These are phyloP conservation scores for Metschnikowia reukaufii DNA, from an alignment of 805 yeast genomes.

Conservation along the genomic window DNA sequence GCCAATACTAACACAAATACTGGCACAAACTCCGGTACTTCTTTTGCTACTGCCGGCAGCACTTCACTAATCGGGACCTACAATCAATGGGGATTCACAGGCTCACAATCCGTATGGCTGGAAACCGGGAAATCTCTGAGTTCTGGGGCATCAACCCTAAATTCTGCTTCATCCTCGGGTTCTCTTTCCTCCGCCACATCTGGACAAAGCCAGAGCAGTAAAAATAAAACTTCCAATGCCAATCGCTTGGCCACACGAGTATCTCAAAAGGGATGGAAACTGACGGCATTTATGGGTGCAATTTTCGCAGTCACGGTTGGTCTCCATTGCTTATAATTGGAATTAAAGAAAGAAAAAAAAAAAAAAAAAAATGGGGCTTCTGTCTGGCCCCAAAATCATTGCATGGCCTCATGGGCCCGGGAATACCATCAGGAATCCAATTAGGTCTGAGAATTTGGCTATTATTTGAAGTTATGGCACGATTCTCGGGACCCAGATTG, in stretches of 20 bases:
- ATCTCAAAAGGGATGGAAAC: slow-evolving; percentile 12
- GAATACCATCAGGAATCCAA: no score
- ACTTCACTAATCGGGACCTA: slow-evolving; percentile 23
- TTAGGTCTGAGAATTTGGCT: no score
- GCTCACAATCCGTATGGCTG: slow-evolving; percentile 38
- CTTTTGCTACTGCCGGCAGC: slow-evolving; percentile 10
- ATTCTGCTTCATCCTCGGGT: slow-evolving; percentile 1
- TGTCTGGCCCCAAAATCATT: no score
- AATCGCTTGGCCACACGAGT: background rate
- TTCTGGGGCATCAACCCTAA: background rate
- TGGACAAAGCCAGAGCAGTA: background rate
- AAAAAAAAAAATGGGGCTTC: no score
- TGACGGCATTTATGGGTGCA: slow-evolving; percentile 9
- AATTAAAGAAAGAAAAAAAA: no score
- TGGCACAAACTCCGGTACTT: background rate
- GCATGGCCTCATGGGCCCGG: no score
- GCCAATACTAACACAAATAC: background rate
- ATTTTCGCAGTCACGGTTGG: slow-evolving; percentile 14
- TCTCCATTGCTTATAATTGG: slow-evolving; percentile 11
- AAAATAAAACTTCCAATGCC: slow-evolving; percentile 6
- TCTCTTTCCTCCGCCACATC: slow-evolving; percentile 12
- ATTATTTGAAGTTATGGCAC: no score
- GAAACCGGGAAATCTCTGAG: slow-evolving; percentile 16
- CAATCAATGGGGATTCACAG: slow-evolving; percentile 46
- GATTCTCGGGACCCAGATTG: no score